These are phyloP conservation scores for Myxozyma neotropica DNA, from an alignment of 805 yeast species.

Conservation along the genomic window DNA sequence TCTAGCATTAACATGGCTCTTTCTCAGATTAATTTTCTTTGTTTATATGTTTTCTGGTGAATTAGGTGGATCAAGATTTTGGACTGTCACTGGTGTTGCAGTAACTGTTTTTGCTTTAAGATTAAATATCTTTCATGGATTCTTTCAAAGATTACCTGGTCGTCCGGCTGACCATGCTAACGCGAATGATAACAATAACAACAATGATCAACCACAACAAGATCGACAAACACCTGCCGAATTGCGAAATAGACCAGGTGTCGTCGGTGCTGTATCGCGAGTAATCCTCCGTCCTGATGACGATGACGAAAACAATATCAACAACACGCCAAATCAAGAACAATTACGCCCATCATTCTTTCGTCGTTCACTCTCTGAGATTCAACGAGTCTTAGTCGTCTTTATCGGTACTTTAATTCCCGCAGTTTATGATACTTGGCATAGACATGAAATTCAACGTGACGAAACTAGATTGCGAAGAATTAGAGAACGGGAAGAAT, in stretches of 20 bases:
- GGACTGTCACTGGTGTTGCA: constrained; percentile 22
- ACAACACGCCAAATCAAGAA: neutral
- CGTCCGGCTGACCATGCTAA: neutral
- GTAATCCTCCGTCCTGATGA: neutral
- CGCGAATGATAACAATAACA: neutral
- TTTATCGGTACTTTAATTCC: constrained; percentile 34
- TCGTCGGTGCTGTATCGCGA: constrained; percentile 2
- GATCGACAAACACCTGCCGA: neutral
- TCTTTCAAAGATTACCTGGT: neutral
- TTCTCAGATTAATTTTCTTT: constrained; percentile 27
- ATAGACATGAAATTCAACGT: constrained; percentile 21
- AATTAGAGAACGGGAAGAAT: constrained; percentile 11
- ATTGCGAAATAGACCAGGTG: neutral
- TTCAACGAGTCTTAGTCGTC: constrained; percentile 26
- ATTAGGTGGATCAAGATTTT: constrained; percentile 20
- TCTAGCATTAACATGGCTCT: constrained; percentile 24
- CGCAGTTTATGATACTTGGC: constrained; percentile 35
- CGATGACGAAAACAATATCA: neutral
- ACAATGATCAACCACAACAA: constrained; percentile 5
- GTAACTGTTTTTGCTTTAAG: constrained; percentile 18
- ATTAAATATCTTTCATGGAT: neutral
- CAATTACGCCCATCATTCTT: constrained; percentile 1
- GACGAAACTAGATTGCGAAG: constrained; percentile 11
- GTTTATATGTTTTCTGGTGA: constrained; percentile 28
- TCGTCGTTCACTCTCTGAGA: constrained; percentile 11